Base-by-base conservation (phyloP, 352 stramenopile genomes). In the Phytopythium montanum region DNA sequence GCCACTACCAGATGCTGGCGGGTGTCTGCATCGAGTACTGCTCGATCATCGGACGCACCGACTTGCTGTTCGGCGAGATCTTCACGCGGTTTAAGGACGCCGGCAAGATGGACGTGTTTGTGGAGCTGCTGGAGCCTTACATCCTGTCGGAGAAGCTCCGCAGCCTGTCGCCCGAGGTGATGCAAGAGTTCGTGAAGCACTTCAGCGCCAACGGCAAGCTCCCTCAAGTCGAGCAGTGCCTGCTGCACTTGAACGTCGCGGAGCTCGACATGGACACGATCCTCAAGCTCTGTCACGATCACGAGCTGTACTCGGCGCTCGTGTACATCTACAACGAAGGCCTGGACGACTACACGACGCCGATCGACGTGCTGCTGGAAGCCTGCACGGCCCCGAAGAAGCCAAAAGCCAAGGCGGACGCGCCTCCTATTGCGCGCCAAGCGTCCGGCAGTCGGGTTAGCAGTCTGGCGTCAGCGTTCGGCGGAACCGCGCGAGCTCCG, bases 11-110 rank as follows among this genome's bases (percentile, higher is more conserved):
- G 64, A 98, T 98, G 93, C 75, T 98, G 28, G 94, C 91, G 21
- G 91, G 91, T 34, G 94, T 98, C n/a, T 98, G 91, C 56, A 95
- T 98, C 28, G 95, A 98, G 68, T 98, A 96, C 62, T 98, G 94
- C 60, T 81, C 95, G 31, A 88, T 95, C 5, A 96, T 96, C 0
- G 80, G 83, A 0, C 79, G 85, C 13, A 93, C 82, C 0, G 88
- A 96, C 58, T 58, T 96, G 48, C 66, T 96, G 6, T 96, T 96
- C 60, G 85, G 81, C 14, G 86, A 95, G 44, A 95, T 96, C 54
- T 96, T 92, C 62, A 87, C 84, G 34, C 76, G 85, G 5, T 96
- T 96, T 61, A 87, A 91, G 60, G 83, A 94, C 23, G 71, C 66
- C 1, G 80, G 81, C 54, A 92, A 96, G 61, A 71, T 91, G 12